Conservation (phyloP, 257 asterid species). For the Sherardia arvensis region DNA sequence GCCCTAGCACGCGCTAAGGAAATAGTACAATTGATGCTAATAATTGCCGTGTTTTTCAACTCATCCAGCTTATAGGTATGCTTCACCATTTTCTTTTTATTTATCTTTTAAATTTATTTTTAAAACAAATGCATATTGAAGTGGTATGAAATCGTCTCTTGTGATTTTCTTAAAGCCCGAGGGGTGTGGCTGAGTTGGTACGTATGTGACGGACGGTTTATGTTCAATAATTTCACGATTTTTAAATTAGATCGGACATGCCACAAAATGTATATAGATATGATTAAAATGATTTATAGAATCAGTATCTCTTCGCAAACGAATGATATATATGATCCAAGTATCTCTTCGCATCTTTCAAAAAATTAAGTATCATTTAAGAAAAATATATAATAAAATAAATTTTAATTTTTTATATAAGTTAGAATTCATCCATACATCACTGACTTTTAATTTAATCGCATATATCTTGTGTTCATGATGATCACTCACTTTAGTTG, state of each 20-base stretch:
- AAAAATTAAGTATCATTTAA: too few species aligned
- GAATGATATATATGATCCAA: too few species aligned
- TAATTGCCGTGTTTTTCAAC: constrained; percentile 4
- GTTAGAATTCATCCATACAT: too few species aligned
- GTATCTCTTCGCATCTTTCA: too few species aligned
- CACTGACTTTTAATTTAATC: too few species aligned
- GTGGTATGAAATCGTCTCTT: background rate
- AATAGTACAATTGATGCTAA: constrained; percentile 3
- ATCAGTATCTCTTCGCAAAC: background rate
- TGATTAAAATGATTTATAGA: background rate
- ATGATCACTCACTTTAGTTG: too few species aligned
- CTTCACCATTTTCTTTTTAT: background rate
- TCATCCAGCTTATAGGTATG: constrained; percentile 7
- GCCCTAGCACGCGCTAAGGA: constrained; percentile 6
- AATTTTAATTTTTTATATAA: too few species aligned
- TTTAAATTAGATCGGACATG: background rate
- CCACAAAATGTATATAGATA: background rate
- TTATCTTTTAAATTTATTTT: background rate
- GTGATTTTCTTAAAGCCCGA: background rate
- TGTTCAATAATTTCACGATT: background rate
- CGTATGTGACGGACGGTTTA: background rate
- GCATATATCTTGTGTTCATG: too few species aligned
- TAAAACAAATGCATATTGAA: background rate
- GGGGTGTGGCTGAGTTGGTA: background rate
- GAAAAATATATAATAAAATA: too few species aligned